Percentiles rank a stretch among this genome's conserved stretches.
These are phyloP conservation scores for Poronia punctata DNA, from an alignment of 495 filamentous ascomycete species.

Conservation along the genomic window DNA sequence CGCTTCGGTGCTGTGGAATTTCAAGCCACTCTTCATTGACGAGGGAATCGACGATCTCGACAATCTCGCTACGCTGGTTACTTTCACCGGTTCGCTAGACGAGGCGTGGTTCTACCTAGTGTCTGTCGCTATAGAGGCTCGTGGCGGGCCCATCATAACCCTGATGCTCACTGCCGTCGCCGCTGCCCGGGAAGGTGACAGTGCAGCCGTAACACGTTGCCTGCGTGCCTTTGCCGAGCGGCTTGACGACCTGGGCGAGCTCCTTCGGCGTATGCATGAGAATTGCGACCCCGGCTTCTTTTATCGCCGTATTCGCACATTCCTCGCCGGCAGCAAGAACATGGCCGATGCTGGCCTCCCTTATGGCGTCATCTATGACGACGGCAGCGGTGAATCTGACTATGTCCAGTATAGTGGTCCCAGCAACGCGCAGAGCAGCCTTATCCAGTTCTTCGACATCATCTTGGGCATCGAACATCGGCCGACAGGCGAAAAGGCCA, in stretches of 20 bases:
- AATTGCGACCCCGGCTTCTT: constrained; percentile 89
- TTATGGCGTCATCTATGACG: constrained; percentile 78
- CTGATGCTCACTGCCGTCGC: constrained; percentile 81
- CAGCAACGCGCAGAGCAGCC: constrained; percentile 89
- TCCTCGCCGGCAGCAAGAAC: constrained; percentile 92
- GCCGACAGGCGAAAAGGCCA: constrained; percentile 68
- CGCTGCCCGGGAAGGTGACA: constrained; percentile 69
- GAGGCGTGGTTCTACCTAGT: constrained; percentile 98
- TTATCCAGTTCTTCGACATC: constrained; percentile 93
- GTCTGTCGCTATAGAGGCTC: constrained; percentile 91
- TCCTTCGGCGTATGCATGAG: constrained; percentile 84
- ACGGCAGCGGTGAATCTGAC: constrained; percentile 54
- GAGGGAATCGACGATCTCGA: constrained; percentile 74
- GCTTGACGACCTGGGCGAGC: constrained; percentile 68
- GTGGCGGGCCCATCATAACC: constrained; percentile 80
- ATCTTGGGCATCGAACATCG: constrained; percentile 86
- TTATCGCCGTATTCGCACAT: constrained; percentile 88
- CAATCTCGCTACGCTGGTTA: constrained; percentile 77
- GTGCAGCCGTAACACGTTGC: constrained; percentile 61
- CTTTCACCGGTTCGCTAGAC: constrained; percentile 92
- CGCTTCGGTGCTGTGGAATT: constrained; percentile 91
- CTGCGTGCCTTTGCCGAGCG: constrained; percentile 75
- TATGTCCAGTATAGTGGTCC: constrained; percentile 83
- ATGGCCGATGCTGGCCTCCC: constrained; percentile 91
- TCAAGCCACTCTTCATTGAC: constrained; percentile 74